phyloP scores from a whole-genome alignment of 2,329 filamentous ascomycete genomes.

The Epichloe amarillans region DNA sequence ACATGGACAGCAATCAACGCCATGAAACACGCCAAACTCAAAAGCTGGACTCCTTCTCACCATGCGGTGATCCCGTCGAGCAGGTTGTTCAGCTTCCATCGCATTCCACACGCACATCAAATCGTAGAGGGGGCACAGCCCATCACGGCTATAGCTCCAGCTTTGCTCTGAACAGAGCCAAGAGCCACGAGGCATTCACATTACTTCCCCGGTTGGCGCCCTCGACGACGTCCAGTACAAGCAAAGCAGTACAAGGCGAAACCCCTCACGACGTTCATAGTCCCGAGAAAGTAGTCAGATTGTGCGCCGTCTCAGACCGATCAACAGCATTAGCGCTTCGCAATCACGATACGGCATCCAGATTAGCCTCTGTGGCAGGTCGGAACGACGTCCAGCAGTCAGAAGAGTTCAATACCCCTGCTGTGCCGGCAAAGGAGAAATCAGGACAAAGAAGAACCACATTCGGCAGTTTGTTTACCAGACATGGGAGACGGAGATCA shows the following conservation, averaged over 20 bases:
- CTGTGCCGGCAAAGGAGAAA: neutral
- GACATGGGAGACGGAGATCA: neutral
- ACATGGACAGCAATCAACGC: neutral
- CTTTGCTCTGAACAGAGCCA: slow-evolving; percentile 12
- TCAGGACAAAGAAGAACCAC: neutral
- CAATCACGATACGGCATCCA: slow-evolving; percentile 2
- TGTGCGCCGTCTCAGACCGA: neutral
- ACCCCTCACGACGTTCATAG: neutral
- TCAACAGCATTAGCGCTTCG: slow-evolving; percentile 1
- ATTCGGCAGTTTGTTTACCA: slow-evolving; percentile 1
- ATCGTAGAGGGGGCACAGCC: neutral
- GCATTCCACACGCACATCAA: neutral
- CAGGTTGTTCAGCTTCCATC: neutral
- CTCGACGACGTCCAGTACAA: neutral
- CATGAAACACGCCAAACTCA: neutral
- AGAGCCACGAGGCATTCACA: slow-evolving; percentile 10
- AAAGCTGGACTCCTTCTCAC: neutral
- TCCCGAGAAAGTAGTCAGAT: neutral
- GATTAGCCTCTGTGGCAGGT: neutral
- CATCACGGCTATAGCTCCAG: slow-evolving; percentile 9
- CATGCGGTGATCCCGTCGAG: no score
- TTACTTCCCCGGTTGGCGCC: slow-evolving; percentile 9
- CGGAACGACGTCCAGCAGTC: neutral
- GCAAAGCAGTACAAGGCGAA: neutral
- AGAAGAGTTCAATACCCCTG: neutral